Evolutionary conservation across 2,329 filamentous ascomycete species (phyloP), one percentile per base, ranked within the genome.

Genomic region (Aspergillus spinulosporus): DNA sequence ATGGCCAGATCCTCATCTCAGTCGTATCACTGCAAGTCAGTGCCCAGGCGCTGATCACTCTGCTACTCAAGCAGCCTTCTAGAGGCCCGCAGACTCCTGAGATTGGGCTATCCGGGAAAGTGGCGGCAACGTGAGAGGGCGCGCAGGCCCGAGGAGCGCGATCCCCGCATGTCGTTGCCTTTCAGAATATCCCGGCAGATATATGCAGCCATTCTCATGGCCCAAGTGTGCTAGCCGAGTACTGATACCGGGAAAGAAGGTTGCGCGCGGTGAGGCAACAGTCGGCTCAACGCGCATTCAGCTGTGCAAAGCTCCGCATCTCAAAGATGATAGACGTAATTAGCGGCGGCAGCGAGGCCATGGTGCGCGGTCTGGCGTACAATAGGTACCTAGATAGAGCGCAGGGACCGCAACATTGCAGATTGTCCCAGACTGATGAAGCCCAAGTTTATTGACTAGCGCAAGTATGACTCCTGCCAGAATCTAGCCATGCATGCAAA

Each of bases 381-480:
- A 64, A 31, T 60, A 63, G 55, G 60, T 62, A 52, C 29, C 7
- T 15, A 28, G 26, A 28, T 3, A 12, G 26, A 21, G 21, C 21
- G 21, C 21, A 21, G 21, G 21, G 21, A 21, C 21, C 21, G 21
- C 21, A 21, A 21, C 21, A 21, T 21, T 21, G 34, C 34, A 36
- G 34, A 36, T 8, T 36, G 12, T 36, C 7, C 12, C 34, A 36
- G 7, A 36, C 34, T 36, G 12, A 36, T 12, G 12, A 12, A 36
- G 34, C 34, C 12, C 34, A 8, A 82, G 71, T 86, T 92, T 0
- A 93, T 78, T 1, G 82, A 49, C 36, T 49, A 49, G 21, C 15
- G 34, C 8, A 29, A 49, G 28, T 36, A 49, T 26, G 9, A n/a
- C 26, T 32, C 46, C 47, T 49, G 2, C 57, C 60, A 15, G 48